A percentile compares a stretch with the other conserved stretches of the same genome.
These are phyloP conservation scores for Bacidia rubella DNA, from an alignment of 495 filamentous ascomycete species.

Conservation along the genomic window DNA sequence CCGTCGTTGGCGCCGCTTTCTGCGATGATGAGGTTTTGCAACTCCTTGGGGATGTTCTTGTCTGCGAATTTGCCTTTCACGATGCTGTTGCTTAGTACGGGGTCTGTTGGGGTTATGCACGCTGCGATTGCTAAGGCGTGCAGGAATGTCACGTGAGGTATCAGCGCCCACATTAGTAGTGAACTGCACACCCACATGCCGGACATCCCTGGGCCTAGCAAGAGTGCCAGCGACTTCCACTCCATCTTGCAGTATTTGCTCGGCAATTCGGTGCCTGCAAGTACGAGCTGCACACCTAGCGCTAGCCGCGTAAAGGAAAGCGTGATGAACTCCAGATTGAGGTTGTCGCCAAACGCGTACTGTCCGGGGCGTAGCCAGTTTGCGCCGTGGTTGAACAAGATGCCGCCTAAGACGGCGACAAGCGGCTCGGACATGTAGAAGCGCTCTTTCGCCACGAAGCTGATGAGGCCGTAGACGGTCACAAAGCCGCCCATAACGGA, in stretches of 20 bases:
- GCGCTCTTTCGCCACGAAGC: conserved; percentile 75
- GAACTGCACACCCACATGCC: too few species aligned
- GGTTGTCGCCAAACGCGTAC: conserved; percentile 50
- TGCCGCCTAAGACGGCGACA: conserved; percentile 67
- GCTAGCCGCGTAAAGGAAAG: conserved; percentile 77
- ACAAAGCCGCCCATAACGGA: conserved; percentile 77
- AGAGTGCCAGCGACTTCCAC: conserved; percentile 62
- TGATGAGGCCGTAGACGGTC: conserved; percentile 74
- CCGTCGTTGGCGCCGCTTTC: conserved; percentile 86
- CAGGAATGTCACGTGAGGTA: too few species aligned
- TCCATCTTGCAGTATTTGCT: conserved; percentile 66
- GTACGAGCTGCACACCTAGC: conserved; percentile 76
- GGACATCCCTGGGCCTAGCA: conserved; percentile 73
- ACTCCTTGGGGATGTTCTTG: conserved; percentile 62
- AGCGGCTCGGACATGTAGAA: conserved; percentile 90
- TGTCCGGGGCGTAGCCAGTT: conserved; percentile 64
- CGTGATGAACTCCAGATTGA: conserved; percentile 51
- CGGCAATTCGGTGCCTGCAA: conserved; percentile 80
- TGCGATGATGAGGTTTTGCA: conserved; percentile 76
- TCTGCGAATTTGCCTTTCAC: conserved; percentile 90
- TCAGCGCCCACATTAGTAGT: too few species aligned
- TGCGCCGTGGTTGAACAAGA: conserved; percentile 54
- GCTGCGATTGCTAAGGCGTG: too few species aligned
- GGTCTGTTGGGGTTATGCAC: conserved; percentile 86
- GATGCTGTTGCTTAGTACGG: conserved; percentile 71